phyloP scores from a whole-genome alignment of 2,329 filamentous ascomycete genomes.

The Sporothrix globosa region DNA sequence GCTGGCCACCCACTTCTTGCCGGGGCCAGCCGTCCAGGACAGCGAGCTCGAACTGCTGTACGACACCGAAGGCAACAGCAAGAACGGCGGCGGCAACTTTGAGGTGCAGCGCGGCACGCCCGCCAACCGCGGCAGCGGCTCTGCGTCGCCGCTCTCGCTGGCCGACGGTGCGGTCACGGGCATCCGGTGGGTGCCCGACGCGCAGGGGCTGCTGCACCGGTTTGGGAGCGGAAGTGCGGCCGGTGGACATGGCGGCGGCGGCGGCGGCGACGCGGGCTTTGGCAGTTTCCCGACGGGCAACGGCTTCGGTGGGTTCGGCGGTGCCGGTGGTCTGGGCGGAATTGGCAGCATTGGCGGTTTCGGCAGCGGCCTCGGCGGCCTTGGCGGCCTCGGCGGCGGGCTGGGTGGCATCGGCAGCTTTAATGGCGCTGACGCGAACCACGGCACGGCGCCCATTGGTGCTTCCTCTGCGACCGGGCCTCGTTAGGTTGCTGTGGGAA shows the following conservation, averaged over 20 bases:
- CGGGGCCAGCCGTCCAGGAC: slow-evolving; percentile 51
- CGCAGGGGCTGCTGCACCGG: slow-evolving; percentile 42
- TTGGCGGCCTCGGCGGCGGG: not conserved
- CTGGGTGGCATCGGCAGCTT: not conserved
- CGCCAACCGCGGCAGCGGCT: not conserved
- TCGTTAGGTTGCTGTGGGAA: not conserved
- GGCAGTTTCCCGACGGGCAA: slow-evolving; percentile 10
- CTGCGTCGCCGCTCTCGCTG: not conserved
- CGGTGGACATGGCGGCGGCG: slow-evolving; percentile 43
- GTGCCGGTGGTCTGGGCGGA: slow-evolving; percentile 5
- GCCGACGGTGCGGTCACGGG: slow-evolving; percentile 45
- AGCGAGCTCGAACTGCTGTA: slow-evolving; percentile 79
- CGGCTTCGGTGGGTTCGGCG: slow-evolving; percentile 13
- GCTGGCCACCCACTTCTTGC: slow-evolving; percentile 39
- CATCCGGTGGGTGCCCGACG: slow-evolving; percentile 60
- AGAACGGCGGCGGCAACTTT: slow-evolving; percentile 91
- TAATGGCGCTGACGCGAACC: not conserved
- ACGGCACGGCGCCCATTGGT: slow-evolving; percentile 7
- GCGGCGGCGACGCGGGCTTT: slow-evolving; percentile 46
- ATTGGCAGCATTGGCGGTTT: not conserved
- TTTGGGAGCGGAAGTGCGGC: slow-evolving; percentile 44
- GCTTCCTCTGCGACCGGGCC: not conserved
- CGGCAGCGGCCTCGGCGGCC: not conserved
- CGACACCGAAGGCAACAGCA: slow-evolving; percentile 83
- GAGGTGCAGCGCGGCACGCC: slow-evolving; percentile 56